These are phyloP conservation scores for Collariella sp. DNA, from an alignment of 495 filamentous ascomycete genomes.

Conservation along the genomic window DNA sequence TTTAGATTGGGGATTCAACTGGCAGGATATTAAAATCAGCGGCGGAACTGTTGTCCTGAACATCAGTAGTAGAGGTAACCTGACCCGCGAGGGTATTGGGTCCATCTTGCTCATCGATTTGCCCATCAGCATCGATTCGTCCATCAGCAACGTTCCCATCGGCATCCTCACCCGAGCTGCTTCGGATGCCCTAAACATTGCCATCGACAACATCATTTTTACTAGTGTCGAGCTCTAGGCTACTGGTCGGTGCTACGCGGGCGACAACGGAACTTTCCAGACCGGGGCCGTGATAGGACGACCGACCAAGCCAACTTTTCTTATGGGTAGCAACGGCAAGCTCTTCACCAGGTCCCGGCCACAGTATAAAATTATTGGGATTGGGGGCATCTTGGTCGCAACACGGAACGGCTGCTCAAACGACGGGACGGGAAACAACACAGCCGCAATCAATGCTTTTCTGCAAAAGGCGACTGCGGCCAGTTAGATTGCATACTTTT, in stretches of 20 bases:
- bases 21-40: conserved; percentile 25
- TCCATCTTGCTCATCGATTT: too few species aligned
- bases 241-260: conserved; percentile 53
- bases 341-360: conserved; percentile 52
- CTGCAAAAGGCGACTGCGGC: background rate
- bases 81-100: conserved; percentile 50
- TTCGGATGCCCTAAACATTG: conserved; percentile 30
- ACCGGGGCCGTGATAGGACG: conserved; percentile 34
- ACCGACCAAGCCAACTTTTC: conserved; percentile 37
- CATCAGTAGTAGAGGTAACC: conserved; percentile 32
- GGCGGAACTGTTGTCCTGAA: conserved; percentile 18
- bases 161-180: conserved; percentile 56
- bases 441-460: conserved; percentile 41
- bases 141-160: conserved; percentile 50
- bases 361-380: conserved; percentile 44
- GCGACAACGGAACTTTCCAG: conserved; percentile 24
- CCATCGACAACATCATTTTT: conserved; percentile 40
- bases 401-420: conserved; percentile 20
- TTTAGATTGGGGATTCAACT: conserved; percentile 58
- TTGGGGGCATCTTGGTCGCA: conserved; percentile 38
- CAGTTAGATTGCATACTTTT: conserved; percentile 22
- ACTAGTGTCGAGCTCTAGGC: conserved; percentile 43
- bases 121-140: conserved; percentile 64
- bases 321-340: conserved; percentile 36
- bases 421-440: conserved; percentile 26